Percentiles rank a stretch among this genome's conserved stretches.
These are phyloP conservation scores for Gaeumannomyces tritici DNA, from an alignment of 2,329 filamentous ascomycete genomes.

Conservation along the genomic window DNA sequence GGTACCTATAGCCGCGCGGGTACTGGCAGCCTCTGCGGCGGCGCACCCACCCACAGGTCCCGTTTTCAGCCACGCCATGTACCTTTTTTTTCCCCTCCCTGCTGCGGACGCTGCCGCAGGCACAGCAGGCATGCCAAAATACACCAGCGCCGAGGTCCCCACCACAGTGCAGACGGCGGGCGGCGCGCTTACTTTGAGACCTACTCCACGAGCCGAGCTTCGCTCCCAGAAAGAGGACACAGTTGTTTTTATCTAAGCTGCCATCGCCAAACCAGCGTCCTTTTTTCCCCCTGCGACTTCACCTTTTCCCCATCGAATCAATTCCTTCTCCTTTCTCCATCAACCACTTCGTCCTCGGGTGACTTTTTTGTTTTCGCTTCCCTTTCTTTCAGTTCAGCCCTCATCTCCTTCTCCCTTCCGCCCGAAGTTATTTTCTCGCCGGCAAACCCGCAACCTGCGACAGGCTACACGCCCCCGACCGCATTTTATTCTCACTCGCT, in stretches of 20 bases:
- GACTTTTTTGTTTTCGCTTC: not conserved
- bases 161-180: not conserved
- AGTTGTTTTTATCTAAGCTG: slow-evolving; percentile 6
- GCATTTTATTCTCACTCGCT: not conserved
- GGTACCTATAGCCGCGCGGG: not conserved
- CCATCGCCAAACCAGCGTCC: not conserved
- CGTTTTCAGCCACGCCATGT: slow-evolving; percentile 1
- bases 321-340: not conserved
- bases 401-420: not conserved
- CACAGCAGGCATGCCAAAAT: not conserved
- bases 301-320: not conserved
- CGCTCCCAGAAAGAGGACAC: slow-evolving; percentile 4
- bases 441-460: not conserved
- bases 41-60: not conserved
- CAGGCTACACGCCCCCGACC: not conserved
- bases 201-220: not conserved
- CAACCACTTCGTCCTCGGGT: not conserved
- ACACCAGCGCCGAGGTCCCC: not conserved
- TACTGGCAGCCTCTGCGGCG: not conserved
- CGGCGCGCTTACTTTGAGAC: not conserved
- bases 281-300: not conserved
- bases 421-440: not conserved
- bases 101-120: not conserved
- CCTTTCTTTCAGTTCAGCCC: not conserved
- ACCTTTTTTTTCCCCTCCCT: not conserved